Base-by-base conservation (phyloP, 495 filamentous ascomycete species). In the Achaetomiella virescens region DNA sequence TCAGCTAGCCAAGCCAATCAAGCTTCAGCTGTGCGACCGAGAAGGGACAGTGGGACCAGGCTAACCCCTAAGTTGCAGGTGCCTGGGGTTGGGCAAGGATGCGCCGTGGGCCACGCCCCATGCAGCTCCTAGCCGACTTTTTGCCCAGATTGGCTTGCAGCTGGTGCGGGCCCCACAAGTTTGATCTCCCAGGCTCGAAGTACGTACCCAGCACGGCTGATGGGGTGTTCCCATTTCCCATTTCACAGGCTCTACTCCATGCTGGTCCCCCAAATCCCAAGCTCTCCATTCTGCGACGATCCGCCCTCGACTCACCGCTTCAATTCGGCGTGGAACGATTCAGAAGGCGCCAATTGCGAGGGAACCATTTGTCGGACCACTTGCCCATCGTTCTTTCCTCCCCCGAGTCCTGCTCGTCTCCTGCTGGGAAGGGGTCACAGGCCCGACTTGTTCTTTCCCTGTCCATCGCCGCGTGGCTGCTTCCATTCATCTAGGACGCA, bases 391-490 rank as follows among this genome's bases (percentile, higher is more conserved):
- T 43, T 36, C 43, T 15, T 42, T 50, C 20, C 18, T 11, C 29
- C 50, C 35, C 7, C 25, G n/a, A 37, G 43, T 46, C 42, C 42
- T 29, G 42, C 47, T 51, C 27, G 49, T 58, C 55, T 58, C 60
- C 60, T 62, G 60, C 60, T 58, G 60, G 60, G 46, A 62, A 58
- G 60, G 60, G 50, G 55, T 58, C 36, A 58, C 44, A 50, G 52
- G 55, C 51, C 55, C 36, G 38, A 25, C 22, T 42, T 12, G 31
- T 55, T 43, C 25, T 25, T 40, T 42, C 15, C 3, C 21, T 45
- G 46, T 57, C 51, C 27, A 10, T 40, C 41, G 20, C 20, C 44
- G 43, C 41, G 41, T 55, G 33, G 24, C 31, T 17, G 12, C 54
- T 51, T 57, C 54, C 27, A n/a, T 35, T 44, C 9, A 17, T 27